Conservation (phyloP, 2,329 filamentous ascomycete species). For the Graphiopsis chlorocephala region DNA sequence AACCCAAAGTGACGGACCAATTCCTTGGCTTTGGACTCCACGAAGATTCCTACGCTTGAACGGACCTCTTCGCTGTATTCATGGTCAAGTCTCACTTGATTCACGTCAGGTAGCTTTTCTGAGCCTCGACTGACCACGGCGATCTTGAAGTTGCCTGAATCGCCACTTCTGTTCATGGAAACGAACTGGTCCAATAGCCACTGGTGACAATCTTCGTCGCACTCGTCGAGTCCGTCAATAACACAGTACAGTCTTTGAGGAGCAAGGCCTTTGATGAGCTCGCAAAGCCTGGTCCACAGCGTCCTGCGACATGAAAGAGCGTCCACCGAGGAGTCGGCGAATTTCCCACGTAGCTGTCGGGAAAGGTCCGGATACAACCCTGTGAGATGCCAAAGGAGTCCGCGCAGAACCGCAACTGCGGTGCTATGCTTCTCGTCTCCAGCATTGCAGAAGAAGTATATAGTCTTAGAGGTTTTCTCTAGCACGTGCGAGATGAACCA, state of each 20-base stretch:
- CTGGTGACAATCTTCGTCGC: conserved; percentile 19
- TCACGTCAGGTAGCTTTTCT: not conserved
- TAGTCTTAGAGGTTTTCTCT: not conserved
- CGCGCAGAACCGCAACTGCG: conserved; percentile 24
- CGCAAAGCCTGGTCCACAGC: not conserved
- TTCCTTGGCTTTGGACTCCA: not conserved
- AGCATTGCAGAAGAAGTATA: conserved; percentile 30
- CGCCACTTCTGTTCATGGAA: not conserved
- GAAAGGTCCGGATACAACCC: not conserved
- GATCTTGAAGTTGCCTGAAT: not conserved
- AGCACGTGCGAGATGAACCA: conserved; percentile 30
- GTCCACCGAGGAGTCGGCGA: not conserved
- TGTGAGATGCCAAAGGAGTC: conserved; percentile 22
- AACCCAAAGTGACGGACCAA: not conserved
- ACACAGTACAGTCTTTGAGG: conserved; percentile 19
- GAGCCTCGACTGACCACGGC: conserved; percentile 15
- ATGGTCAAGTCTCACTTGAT: not conserved
- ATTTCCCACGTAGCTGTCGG: not conserved
- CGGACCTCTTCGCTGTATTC: not conserved
- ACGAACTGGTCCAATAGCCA: conserved; percentile 21
- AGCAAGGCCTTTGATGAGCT: not conserved
- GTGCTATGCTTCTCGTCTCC: conserved; percentile 30
- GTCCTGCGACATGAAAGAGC: not conserved
- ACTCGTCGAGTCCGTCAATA: conserved; percentile 34
- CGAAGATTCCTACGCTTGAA: not conserved